Base-by-base conservation (phyloP, 176 grass and related monocot genomes). In the Rhipidocladum racemiflorum region DNA sequence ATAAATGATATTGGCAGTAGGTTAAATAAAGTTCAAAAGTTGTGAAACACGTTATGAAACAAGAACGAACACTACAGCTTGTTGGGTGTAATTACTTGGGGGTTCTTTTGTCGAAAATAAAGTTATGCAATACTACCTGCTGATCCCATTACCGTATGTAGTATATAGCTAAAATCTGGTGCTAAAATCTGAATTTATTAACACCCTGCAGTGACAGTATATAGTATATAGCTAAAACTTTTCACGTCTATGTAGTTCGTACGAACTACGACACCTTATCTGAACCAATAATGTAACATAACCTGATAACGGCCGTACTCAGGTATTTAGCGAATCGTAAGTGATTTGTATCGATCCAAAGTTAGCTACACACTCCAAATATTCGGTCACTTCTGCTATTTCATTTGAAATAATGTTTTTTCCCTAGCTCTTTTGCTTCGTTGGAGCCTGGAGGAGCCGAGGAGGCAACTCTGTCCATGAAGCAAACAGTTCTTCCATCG, bases 11-110 rank as follows among this genome's bases (percentile, higher is more conserved):
- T 23, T 8, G 46, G 17, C 46, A 83, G 46, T 59, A 83, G 59
- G 74, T 79, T 74, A 84, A 48, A 56, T 65, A 59, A 88, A 72
- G 79, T 62, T 77, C 32, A 77, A 77, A 64, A 77, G 55, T 82
- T n/a, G 72, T 27, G 35, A 81, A 75, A 0, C 27, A 45, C 8
- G 80, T 20, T 36, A 24, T 18, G 39, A 86, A 39, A 42, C 38
- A 42, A 76, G 86, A 83, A 83, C 72, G 36, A 66, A 25, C 68
- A 11, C 32, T 25, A 42, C 72, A 65, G 80, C 74, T 72, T 35
- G 46, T 34, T 21, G 20, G 18, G 34, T 83, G 79, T 71, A 84
- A 83, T 78, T 88, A 64, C 65, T 13, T 34, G 38, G n/a, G 71
- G 57, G 44, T 10, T 77, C 72, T n/a, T 78, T 79, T 79, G 75